A percentile compares a stretch with the other conserved stretches of the same genome.
Evolutionary conservation across 495 filamentous ascomycete genomes (phyloP).

Genomic region (Daldinia childiae): DNA sequence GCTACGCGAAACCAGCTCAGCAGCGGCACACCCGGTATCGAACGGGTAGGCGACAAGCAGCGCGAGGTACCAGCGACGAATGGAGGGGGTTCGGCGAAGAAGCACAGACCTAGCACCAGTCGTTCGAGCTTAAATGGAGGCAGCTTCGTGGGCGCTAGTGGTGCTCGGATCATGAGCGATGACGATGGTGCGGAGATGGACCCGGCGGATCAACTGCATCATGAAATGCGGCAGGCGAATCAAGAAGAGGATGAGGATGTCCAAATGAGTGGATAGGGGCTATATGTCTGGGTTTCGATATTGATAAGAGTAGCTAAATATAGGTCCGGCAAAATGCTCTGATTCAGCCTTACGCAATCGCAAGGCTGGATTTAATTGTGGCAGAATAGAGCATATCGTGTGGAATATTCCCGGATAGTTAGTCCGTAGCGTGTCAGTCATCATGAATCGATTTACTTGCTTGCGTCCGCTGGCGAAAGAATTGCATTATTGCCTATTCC

Average conservation of each 20-base stretch:
- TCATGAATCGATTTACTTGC: background rate
- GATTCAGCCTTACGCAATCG: background rate
- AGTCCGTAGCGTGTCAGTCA: no score
- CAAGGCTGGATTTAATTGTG: background rate
- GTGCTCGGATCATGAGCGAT: conserved; percentile 40
- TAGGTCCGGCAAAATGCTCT: background rate
- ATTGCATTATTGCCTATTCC: conserved; percentile 29
- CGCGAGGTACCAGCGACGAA: background rate
- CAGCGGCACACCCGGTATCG: conserved; percentile 38
- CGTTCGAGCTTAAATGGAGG: conserved; percentile 33
- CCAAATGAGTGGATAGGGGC: conserved; percentile 62
- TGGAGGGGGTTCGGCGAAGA: conserved; percentile 22
- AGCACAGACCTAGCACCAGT: conserved; percentile 43
- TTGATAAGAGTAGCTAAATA: background rate
- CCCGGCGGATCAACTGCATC: conserved; percentile 55
- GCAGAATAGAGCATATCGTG: background rate
- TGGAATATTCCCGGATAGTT: no score
- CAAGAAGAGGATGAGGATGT: conserved; percentile 57
- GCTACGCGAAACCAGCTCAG: conserved; percentile 52
- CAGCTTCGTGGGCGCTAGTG: conserved; percentile 44
- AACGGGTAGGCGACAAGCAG: conserved; percentile 2
- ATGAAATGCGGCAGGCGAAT: conserved; percentile 57
- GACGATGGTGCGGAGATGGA: conserved; percentile 44
- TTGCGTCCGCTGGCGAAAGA: background rate
- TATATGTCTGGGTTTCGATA: background rate